These are phyloP conservation scores for Malassezia vespertilionis DNA, from an alignment of 1,284 basidiomycete species.

Conservation along the genomic window DNA sequence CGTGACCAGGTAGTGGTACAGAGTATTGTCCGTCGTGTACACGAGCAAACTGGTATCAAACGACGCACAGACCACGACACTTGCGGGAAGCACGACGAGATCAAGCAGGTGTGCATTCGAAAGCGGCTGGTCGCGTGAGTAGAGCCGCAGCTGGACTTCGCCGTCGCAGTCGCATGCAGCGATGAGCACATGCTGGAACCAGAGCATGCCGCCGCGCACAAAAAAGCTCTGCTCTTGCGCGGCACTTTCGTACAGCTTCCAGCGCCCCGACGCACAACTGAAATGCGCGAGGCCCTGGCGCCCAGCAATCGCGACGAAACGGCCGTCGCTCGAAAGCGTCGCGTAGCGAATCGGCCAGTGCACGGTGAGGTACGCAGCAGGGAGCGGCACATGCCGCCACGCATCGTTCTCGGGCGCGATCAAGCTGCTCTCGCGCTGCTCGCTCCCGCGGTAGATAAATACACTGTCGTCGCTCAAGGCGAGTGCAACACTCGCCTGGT, in stretches of 20 bases:
- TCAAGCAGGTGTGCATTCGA: slow-evolving; percentile 72
- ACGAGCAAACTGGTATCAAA: slow-evolving; percentile 94
- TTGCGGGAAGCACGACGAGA: slow-evolving; percentile 63
- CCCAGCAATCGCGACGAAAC: slow-evolving; percentile 85
- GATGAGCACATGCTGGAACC: slow-evolving; percentile 94
- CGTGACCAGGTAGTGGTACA: slow-evolving; percentile 83
- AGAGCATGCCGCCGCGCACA: slow-evolving; percentile 81
- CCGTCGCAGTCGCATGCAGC: slow-evolving; percentile 57
- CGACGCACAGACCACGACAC: slow-evolving; percentile 54
- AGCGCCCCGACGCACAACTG: slow-evolving; percentile 80
- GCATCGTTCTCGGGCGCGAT: slow-evolving; percentile 98
- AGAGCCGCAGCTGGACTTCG: slow-evolving; percentile 60
- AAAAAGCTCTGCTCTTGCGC: slow-evolving; percentile 79
- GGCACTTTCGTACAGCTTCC: slow-evolving; percentile 78
- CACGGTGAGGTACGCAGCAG: slow-evolving; percentile 69
- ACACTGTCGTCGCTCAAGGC: slow-evolving; percentile 88
- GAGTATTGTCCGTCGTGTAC: slow-evolving; percentile 89
- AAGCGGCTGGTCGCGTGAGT: slow-evolving; percentile 88
- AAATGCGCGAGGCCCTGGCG: slow-evolving; percentile 84
- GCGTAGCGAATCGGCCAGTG: slow-evolving; percentile 96
- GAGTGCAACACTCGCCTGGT: slow-evolving; percentile 87
- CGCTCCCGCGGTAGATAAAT: slow-evolving; percentile 87
- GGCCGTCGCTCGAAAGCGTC: slow-evolving; percentile 77
- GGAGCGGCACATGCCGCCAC: slow-evolving; percentile 56
- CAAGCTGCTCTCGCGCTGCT: slow-evolving; percentile 93